These are phyloP conservation scores for Boletus subparvulus DNA, from an alignment of 768 basidiomycete genomes.

Conservation along the genomic window DNA sequence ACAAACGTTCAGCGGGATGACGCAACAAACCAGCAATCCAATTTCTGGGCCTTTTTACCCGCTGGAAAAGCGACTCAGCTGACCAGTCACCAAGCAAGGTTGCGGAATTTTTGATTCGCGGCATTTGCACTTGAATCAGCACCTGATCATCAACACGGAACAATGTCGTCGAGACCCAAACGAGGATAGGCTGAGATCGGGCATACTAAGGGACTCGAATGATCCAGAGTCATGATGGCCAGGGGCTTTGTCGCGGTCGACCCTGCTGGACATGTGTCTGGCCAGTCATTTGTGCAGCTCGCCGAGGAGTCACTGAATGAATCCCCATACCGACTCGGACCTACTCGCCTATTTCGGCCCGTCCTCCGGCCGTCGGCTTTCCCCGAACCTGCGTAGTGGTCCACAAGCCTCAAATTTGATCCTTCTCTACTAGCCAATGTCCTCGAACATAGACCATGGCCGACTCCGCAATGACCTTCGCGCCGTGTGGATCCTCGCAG, in stretches of 20 bases:
- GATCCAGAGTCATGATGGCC: not conserved
- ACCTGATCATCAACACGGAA: not conserved
- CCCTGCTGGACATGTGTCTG: not conserved
- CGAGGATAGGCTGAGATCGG: not conserved
- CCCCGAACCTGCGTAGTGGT: not conserved
- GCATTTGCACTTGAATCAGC: not conserved
- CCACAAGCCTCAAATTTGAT: too few relatives aligned
- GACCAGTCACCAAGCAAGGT: not conserved
- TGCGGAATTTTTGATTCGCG: not conserved
- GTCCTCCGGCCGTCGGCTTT: not conserved
- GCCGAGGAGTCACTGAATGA: too few relatives aligned
- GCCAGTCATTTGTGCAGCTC: too few relatives aligned
- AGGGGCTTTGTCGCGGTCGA: not conserved
- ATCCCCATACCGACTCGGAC: too few relatives aligned
- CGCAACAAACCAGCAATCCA: not conserved
- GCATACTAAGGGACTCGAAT: not conserved
- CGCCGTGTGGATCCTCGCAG: constrained; percentile 56
- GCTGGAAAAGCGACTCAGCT: not conserved
- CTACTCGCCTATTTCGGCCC: not conserved
- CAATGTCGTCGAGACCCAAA: not conserved
- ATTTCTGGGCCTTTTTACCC: not conserved
- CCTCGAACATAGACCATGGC: not conserved
- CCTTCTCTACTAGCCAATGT: not conserved
- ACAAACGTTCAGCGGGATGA: not conserved
- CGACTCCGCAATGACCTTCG: constrained; percentile 41